These are phyloP conservation scores for Leccinum ochraceum DNA, from an alignment of 768 basidiomycete species.

Conservation along the genomic window DNA sequence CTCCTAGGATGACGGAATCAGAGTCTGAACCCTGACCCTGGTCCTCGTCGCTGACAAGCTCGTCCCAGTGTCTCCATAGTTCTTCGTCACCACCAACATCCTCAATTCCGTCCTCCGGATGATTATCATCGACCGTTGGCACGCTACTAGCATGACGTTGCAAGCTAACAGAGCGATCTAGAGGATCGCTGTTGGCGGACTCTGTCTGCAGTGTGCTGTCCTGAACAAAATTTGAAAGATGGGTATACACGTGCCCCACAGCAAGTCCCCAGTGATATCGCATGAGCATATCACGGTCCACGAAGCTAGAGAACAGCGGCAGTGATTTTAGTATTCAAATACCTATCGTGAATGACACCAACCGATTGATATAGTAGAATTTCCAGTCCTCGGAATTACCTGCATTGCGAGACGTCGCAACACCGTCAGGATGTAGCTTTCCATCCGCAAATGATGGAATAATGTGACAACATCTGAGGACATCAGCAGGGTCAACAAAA, in stretches of 20 bases:
- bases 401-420: neutral
- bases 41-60: neutral
- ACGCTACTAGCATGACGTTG: neutral
- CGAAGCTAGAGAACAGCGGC: neutral
- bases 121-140: neutral
- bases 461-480: neutral
- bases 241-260: neutral
- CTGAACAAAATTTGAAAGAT: neutral
- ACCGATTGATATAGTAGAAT: neutral
- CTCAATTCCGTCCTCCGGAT: neutral
- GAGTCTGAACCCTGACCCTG: neutral
- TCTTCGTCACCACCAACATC: neutral
- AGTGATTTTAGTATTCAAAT: neutral
- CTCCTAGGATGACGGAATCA: neutral
- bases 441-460: neutral
- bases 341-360: neutral
- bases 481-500: neutral
- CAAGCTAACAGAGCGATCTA: neutral
- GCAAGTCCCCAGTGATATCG: neutral
- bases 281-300: neutral
- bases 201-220: neutral
- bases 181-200: neutral
- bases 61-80: neutral
- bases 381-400: neutral
- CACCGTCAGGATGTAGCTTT: neutral